phyloP scores from a whole-genome alignment of 805 yeast genomes.

The Starmerella ratchasimensis region DNA sequence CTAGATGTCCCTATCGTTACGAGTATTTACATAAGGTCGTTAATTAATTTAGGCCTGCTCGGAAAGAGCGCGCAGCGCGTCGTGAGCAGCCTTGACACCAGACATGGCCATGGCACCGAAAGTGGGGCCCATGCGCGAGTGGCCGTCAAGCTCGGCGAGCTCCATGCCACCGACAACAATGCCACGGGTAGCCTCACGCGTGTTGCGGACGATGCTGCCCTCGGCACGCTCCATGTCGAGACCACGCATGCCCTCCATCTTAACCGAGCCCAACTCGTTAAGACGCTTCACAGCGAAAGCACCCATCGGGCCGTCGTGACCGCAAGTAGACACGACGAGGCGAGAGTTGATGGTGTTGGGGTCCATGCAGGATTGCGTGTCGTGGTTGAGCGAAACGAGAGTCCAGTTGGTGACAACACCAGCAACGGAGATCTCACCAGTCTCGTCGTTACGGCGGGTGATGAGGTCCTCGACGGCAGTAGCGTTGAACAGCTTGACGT shows the following conservation, averaged over 20 bases:
- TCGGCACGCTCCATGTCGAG: conserved; percentile 68
- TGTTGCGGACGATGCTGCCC: conserved; percentile 56
- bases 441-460: conserved; percentile 45
- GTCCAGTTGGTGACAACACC: conserved; percentile 83
- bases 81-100: conserved; percentile 67
- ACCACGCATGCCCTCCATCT: conserved; percentile 61
- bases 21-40: background rate
- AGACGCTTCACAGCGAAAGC: conserved; percentile 65
- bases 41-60: background rate
- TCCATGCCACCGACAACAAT: conserved; percentile 65
- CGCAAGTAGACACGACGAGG: conserved; percentile 58
- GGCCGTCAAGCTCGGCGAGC: conserved; percentile 61
- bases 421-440: conserved; percentile 51
- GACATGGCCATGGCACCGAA: conserved; percentile 71
- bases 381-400: conserved; percentile 59
- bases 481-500: conserved; percentile 64
- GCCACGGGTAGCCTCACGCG: conserved; percentile 54
- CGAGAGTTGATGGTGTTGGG: conserved; percentile 59
- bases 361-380: conserved; percentile 68
- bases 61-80: conserved; percentile 10
- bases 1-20: too few species aligned
- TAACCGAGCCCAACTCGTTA: conserved; percentile 36
- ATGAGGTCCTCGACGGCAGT: conserved; percentile 70
- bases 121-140: conserved; percentile 75
- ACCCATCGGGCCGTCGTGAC: conserved; percentile 76